Percentiles rank a stretch among this genome's conserved stretches.
Conservation (phyloP, 208 protist genomes). For the Porcisia hertigi region DNA sequence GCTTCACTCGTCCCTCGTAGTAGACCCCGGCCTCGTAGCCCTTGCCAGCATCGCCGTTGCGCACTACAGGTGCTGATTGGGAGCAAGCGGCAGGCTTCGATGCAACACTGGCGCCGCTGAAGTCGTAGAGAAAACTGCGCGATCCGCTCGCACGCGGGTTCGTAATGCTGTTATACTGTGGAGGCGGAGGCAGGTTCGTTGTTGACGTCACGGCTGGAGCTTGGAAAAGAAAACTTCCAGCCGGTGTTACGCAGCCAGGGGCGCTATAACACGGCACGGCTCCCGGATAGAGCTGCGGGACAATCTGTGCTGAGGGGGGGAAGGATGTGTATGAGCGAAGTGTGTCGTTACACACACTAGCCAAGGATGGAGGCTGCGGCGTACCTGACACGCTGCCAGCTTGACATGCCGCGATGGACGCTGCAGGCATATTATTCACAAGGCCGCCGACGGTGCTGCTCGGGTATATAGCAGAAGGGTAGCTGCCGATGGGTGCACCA, state of each 20-base stretch:
- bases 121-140: neutral
- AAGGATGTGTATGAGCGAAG: neutral
- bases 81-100: neutral
- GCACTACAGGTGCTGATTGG: neutral
- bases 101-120: neutral
- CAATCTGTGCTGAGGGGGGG: neutral
- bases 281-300: neutral
- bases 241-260: neutral
- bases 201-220: neutral
- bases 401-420: neutral
- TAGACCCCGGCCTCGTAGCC: conserved; percentile 48
- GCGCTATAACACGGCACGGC: neutral
- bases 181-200: neutral
- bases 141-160: neutral
- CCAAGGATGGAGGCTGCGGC: neutral
- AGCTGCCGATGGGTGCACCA: neutral
- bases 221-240: neutral
- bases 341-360: neutral
- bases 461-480: neutral
- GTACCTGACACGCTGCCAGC: neutral
- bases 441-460: neutral
- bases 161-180: conserved; percentile 1
- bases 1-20: conserved; percentile 73
- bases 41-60: conserved; percentile 26
- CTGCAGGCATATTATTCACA: neutral